Base-by-base conservation (phyloP, 495 filamentous ascomycete species). In the Xylona heveae region DNA sequence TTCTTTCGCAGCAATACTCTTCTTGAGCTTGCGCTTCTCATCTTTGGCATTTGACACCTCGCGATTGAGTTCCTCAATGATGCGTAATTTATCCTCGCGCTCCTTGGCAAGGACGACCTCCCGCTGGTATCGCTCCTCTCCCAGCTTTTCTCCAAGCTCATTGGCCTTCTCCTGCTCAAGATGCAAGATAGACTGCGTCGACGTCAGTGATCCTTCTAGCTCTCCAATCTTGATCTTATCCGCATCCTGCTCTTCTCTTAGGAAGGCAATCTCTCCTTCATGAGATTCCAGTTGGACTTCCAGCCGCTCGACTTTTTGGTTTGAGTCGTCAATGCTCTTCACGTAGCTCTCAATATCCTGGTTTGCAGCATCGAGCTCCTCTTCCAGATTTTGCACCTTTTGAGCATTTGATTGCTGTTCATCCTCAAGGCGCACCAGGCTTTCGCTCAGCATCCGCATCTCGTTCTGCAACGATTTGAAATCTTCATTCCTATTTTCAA, bases 191-290 rank as follows among this genome's bases (percentile, higher is more conserved):
- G 74, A 62, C 46, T 81, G 68, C 35, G 71, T 65, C 22, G 68
- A 72, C 48, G 79, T 78, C 9, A 93, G 55, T 15, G 71, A 66
- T 6, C 74, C 74, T 44, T 93, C 81, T 3, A 95, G 58, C 41
- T 94, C 79, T 14, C 88, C 82, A 41, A 95, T 97, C 50, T 81
- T 81, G 46, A 97, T 94, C 64, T 95, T 97, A 51, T 97, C 90
- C 22, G 66, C 72, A 50, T 97, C 88, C 57, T 95, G 88, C 55
- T 97, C 88, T 45, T 97, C 90, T 4, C 90, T 71, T 17, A 97
- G 48, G 67, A 97, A 97, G 0, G 76, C 69, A 48, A 95, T 91
- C 52, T 97, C 88, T 30, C 73, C 74, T 46, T 94, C 84, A 37
- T 73, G 74, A 3, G 78, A 88, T 55, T 97, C 88, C 32, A 81